A percentile compares a stretch with the other conserved stretches of the same genome.
phyloP scores from a whole-genome alignment of 352 stramenopile genomes.

The Phytophthora europaea region DNA sequence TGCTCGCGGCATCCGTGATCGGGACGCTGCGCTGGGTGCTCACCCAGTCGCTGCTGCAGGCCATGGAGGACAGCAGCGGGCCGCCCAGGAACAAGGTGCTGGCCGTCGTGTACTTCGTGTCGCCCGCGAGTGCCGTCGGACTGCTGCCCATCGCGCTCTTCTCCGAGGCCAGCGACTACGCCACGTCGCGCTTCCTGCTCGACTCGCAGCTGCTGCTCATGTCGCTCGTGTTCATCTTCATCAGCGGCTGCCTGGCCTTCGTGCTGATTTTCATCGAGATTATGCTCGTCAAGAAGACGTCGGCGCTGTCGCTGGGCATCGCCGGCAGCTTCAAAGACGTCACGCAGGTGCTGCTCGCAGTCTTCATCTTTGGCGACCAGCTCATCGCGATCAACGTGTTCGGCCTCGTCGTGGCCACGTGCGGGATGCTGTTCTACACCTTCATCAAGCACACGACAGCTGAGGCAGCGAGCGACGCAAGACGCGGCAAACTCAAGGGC shows the following conservation, averaged over 20 bases:
- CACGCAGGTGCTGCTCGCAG: conserved; percentile 79
- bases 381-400: conserved; percentile 72
- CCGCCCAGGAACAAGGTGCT: conserved; percentile 65
- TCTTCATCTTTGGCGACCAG: conserved; percentile 81
- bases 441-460: conserved; percentile 69
- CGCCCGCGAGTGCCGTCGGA: conserved; percentile 72
- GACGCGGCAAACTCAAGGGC: conserved; percentile 25
- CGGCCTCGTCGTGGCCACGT: conserved; percentile 75
- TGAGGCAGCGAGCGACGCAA: conserved; percentile 28
- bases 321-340: conserved; percentile 87
- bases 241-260: conserved; percentile 77
- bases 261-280: conserved; percentile 88
- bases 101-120: conserved; percentile 88
- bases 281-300: conserved; percentile 85
- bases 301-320: conserved; percentile 81
- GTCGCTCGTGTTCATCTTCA: conserved; percentile 72
- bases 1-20: conserved; percentile 76
- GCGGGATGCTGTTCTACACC: conserved; percentile 83
- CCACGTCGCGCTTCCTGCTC: conserved; percentile 67
- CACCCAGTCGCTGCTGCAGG: conserved; percentile 83
- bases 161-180: conserved; percentile 58
- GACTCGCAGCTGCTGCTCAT: conserved; percentile 58
- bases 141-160: conserved; percentile 76
- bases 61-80: conserved; percentile 59
- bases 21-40: conserved; percentile 84